phyloP scores from a whole-genome alignment of 176 grass and related monocot genomes.

The Rhynchospora tenuis region DNA sequence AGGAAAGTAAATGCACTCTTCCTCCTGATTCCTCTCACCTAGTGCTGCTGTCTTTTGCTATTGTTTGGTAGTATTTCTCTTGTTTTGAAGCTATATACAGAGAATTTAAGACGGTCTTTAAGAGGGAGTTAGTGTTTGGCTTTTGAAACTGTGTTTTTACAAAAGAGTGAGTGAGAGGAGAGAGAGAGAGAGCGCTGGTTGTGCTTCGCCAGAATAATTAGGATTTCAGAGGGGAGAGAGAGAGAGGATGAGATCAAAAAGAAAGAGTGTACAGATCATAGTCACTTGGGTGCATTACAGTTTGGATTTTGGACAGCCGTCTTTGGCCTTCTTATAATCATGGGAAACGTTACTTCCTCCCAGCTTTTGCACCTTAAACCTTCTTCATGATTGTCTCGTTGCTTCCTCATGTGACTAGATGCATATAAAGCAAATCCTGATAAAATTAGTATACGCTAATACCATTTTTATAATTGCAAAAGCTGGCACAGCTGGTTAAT shows the following conservation, averaged over 20 bases:
- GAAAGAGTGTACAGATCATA: constrained; percentile 10
- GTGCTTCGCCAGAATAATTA: background rate
- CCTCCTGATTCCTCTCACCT: background rate
- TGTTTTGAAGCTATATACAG: background rate
- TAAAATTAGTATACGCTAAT: background rate
- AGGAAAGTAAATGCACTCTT: background rate
- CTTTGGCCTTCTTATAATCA: constrained; percentile 27
- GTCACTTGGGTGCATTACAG: constrained; percentile 26
- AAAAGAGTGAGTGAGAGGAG: background rate
- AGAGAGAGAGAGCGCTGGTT: background rate
- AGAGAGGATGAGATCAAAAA: background rate
- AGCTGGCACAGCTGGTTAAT: background rate
- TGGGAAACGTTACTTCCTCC: constrained; percentile 15
- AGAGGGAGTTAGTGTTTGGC: constrained; percentile 16
- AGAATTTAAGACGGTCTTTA: constrained; percentile 24
- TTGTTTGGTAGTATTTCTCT: constrained; percentile 14
- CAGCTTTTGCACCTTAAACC: constrained; percentile 22
- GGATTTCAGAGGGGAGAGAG: constrained; percentile 1
- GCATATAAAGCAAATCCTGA: background rate
- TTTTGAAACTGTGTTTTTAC: constrained; percentile 9
- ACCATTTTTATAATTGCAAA: background rate
- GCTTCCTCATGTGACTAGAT: constrained; percentile 7
- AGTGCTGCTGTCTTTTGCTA: constrained; percentile 8
- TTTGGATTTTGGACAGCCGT: constrained; percentile 26
- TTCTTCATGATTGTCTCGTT: constrained; percentile 16